phyloP scores from a whole-genome alignment of 2,329 filamentous ascomycete species.

The Dendryphion nanum region DNA sequence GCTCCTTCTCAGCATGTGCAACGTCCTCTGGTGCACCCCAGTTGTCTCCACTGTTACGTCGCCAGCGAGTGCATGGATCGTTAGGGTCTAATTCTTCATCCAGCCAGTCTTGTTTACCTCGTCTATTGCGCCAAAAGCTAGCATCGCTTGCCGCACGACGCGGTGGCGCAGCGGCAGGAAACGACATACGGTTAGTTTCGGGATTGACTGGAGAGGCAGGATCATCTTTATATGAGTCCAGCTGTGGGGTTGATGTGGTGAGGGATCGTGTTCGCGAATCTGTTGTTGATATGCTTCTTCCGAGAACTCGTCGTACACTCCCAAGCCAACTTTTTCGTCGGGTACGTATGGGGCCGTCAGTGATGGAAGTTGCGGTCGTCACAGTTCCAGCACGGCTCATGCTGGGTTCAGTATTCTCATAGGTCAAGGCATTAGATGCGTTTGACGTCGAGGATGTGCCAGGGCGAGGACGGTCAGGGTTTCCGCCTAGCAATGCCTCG shows the following conservation, averaged over 20 bases:
- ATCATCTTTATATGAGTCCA: conserved; percentile 30
- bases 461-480: conserved; percentile 30
- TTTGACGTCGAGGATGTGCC: conserved; percentile 29
- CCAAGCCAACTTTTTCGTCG: conserved; percentile 39
- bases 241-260: conserved; percentile 19
- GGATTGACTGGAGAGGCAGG: conserved; percentile 14
- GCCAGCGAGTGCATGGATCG: conserved; percentile 19
- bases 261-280: conserved; percentile 28
- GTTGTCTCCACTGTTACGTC: conserved; percentile 36
- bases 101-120: conserved; percentile 44
- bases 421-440: conserved; percentile 21
- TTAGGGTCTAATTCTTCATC: conserved; percentile 31
- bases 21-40: conserved; percentile 35
- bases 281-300: conserved; percentile 23
- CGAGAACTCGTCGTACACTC: conserved; percentile 35
- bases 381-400: conserved; percentile 22
- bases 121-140: conserved; percentile 41
- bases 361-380: conserved; percentile 25
- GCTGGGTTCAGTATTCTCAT: conserved; percentile 21
- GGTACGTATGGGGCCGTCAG: conserved; percentile 16
- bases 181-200: conserved; percentile 15
- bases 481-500: conserved; percentile 51
- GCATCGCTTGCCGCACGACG: conserved; percentile 47
- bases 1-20: conserved; percentile 29
- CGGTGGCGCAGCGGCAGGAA: conserved; percentile 26